Base-by-base conservation (phyloP, 2,329 filamentous ascomycete genomes). In the Colletotrichum destructivum region DNA sequence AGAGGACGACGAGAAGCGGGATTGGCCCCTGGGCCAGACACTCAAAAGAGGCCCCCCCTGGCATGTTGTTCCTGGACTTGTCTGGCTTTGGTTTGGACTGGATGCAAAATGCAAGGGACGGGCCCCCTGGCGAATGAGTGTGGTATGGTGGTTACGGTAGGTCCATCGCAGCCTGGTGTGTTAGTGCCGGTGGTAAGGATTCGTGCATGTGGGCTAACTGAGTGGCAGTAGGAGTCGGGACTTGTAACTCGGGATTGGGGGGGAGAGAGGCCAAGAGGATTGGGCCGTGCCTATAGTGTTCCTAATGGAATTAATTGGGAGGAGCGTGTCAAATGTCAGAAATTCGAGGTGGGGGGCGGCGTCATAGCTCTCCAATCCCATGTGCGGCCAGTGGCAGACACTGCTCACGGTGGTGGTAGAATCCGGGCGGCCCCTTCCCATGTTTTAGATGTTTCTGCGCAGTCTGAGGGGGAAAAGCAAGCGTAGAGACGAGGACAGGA, bases 11-110 rank as follows among this genome's bases (percentile, higher is more conserved):
- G 49, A 64, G 62, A 40, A 38, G 62, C 62, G 55, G 55, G 42
- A 66, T 67, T 55, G 64, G 56, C 42, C 54, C 60, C 35, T 31
- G 7, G 42, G 63, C 55, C 35, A 23, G 65, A 68, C 62, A 52
- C 64, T 68, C 38, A 61, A 70, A 61, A 65, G 69, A 56, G 61
- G 23, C 23, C 56, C 66, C 70, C 68, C 59, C 57, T 62, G 69
- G 26, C n/a, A 42, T 40, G 35, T 31, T 69, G 57, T 69, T 42
- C 65, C 69, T 71, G 46, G 59, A n/a, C 64, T 60, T 69, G 57
- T 55, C 69, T 54, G 51, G 31, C 42, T 71, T 63, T 47, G 57
- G 69, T 69, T 52, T 71, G 65, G 69, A 18, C 46, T 46, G 31
- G 15, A 15, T 40, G 52, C 26, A 21, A 66, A 31, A 66, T 71